A percentile compares a stretch with the other conserved stretches of the same genome.
These are phyloP conservation scores for Nepenthes alata DNA, from an alignment of 179 eudicot genomes.

Conservation along the genomic window DNA sequence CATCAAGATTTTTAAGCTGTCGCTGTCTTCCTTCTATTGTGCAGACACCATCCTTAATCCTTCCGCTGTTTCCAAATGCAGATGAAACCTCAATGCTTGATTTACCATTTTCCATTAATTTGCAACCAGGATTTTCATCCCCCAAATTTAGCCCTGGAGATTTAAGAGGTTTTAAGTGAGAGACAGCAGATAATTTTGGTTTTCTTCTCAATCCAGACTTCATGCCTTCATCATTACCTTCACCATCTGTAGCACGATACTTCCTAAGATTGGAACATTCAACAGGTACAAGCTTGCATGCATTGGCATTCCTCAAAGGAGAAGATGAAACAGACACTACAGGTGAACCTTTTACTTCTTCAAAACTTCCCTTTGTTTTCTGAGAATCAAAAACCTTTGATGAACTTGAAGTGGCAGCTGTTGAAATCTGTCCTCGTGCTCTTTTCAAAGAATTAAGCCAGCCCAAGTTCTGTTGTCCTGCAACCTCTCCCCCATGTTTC, in stretches of 20 bases:
- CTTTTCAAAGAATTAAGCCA: neutral
- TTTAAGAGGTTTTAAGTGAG: slow-evolving; percentile 15
- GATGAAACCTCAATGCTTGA: slow-evolving; percentile 4
- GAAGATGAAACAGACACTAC: slow-evolving; percentile 2
- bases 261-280: neutral
- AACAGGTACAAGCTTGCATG: neutral
- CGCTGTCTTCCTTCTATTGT: neutral
- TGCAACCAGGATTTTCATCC: slow-evolving; percentile 6
- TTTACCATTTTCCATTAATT: slow-evolving; percentile 11
- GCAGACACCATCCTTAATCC: slow-evolving; percentile 7
- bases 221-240: slow-evolving; percentile 10
- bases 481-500: slow-evolving; percentile 11
- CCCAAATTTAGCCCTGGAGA: slow-evolving; percentile 18
- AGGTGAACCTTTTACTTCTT: slow-evolving; percentile 3
- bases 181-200: slow-evolving; percentile 4
- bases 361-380: neutral
- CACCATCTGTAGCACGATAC: neutral
- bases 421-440: slow-evolving; percentile 10
- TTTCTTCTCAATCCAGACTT: slow-evolving; percentile 11
- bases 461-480: slow-evolving; percentile 8
- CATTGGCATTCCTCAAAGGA: neutral
- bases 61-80: slow-evolving; percentile 6
- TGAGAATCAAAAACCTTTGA: slow-evolving; percentile 31
- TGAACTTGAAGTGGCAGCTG: slow-evolving; percentile 45
- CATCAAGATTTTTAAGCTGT: neutral